Conservation (phyloP, 495 filamentous ascomycete species). For the Podospora didyma region DNA sequence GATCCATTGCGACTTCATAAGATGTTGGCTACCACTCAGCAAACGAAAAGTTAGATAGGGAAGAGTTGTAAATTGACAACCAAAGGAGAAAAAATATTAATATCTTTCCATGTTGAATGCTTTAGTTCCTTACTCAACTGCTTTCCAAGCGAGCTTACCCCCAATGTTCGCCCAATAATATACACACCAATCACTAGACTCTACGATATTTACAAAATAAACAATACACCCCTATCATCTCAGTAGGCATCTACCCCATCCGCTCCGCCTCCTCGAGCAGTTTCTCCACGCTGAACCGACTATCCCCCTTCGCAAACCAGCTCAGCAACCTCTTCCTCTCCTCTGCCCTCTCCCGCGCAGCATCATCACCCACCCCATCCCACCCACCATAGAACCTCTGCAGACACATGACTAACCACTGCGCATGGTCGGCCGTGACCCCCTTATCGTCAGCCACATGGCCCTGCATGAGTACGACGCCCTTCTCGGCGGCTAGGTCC, state of each 20-base stretch:
- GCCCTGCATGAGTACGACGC: slow-evolving; percentile 80
- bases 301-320: slow-evolving; percentile 75
- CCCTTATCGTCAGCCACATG: slow-evolving; percentile 71
- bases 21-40: too few species aligned
- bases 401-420: slow-evolving; percentile 87
- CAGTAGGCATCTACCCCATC: slow-evolving; percentile 37
- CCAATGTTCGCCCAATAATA: too few species aligned
- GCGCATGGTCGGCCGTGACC: slow-evolving; percentile 71
- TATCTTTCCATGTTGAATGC: too few species aligned
- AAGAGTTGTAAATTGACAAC: too few species aligned
- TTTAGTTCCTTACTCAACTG: too few species aligned
- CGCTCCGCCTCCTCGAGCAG: slow-evolving; percentile 84
- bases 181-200: too few species aligned
- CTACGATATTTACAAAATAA: too few species aligned
- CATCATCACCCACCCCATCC: slow-evolving; percentile 46
- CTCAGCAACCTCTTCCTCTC: slow-evolving; percentile 65
- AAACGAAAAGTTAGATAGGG: too few species aligned
- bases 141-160: too few species aligned
- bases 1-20: too few species aligned
- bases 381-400: slow-evolving; percentile 80
- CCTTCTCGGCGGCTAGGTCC: slow-evolving; percentile 68
- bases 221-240: too few species aligned
- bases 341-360: slow-evolving; percentile 25
- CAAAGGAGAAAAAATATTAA: too few species aligned
- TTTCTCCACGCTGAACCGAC: slow-evolving; percentile 74